These are phyloP conservation scores for Plectosphaerella sp. DNA, from an alignment of 2,329 filamentous ascomycete genomes.

Conservation along the genomic window DNA sequence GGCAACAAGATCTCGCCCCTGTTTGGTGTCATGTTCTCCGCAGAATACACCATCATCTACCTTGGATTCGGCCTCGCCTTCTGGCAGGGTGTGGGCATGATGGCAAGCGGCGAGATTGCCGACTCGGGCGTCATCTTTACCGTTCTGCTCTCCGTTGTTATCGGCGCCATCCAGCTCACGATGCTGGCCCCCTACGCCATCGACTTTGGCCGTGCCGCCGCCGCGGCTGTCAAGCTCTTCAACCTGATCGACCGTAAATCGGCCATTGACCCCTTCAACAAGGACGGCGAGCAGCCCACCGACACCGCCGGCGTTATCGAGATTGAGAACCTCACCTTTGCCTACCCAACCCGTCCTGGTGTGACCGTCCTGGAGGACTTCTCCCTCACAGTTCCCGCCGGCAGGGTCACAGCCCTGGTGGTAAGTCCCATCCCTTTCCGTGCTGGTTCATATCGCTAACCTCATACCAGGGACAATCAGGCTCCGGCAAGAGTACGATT, in stretches of 20 bases:
- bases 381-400: conserved; percentile 35
- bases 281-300: conserved; percentile 21
- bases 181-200: conserved; percentile 30
- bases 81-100: conserved; percentile 38
- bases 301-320: conserved; percentile 27
- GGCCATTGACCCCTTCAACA: conserved; percentile 28
- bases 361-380: conserved; percentile 36
- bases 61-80: conserved; percentile 37
- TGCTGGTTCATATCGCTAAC: not conserved
- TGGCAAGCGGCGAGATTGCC: conserved; percentile 28
- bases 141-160: conserved; percentile 32
- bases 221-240: conserved; percentile 29
- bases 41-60: conserved; percentile 35
- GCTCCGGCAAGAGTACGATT: conserved; percentile 34
- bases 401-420: conserved; percentile 38
- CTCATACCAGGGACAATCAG: conserved; percentile 23
- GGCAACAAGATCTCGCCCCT: conserved; percentile 33
- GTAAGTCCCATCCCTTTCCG: conserved; percentile 12
- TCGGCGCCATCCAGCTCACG: conserved; percentile 30
- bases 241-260: conserved; percentile 31
- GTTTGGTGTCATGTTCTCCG: conserved; percentile 31
- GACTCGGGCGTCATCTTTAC: conserved; percentile 33
- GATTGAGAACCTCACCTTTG: conserved; percentile 35
- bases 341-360: conserved; percentile 39
- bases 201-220: conserved; percentile 31